Conservation (phyloP, 441 rosid species). For the Croton setiger region DNA sequence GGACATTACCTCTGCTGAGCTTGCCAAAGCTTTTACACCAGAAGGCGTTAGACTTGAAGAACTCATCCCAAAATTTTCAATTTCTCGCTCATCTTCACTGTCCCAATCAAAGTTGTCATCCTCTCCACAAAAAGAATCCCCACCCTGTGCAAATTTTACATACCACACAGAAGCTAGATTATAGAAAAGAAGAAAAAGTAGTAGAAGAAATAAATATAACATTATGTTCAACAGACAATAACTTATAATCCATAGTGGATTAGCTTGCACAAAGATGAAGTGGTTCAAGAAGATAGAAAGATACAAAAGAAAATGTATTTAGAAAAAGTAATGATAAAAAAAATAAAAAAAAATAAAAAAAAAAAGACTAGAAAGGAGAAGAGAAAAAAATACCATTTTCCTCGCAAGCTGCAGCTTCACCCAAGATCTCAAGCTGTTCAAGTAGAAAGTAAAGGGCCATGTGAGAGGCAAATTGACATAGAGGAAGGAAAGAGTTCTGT, state of each 20-base stretch:
- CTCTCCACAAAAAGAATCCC: conserved; percentile 32
- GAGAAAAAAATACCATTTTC: conserved; percentile 30
- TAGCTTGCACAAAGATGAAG: background rate
- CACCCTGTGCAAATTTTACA: conserved; percentile 33
- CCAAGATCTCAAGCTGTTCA: conserved; percentile 26
- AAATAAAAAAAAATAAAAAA: background rate
- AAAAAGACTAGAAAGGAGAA: background rate
- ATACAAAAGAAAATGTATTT: background rate
- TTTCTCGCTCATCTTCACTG: conserved; percentile 63
- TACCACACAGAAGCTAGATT: background rate
- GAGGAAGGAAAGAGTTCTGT: too few relatives aligned
- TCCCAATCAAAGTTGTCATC: conserved; percentile 49
- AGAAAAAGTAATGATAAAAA: background rate
- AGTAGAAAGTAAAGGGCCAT: conserved; percentile 6
- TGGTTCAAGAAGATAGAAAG: background rate
- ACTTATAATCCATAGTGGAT: background rate
- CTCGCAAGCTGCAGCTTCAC: conserved; percentile 13
- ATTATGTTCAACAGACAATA: background rate
- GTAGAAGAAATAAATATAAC: too few relatives aligned
- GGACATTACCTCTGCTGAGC: conserved; percentile 33
- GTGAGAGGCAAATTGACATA: background rate
- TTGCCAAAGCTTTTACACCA: conserved; percentile 28
- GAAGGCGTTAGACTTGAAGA: conserved; percentile 28
- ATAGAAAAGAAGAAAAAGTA: background rate
- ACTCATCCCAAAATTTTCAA: conserved; percentile 33